phyloP scores from a whole-genome alignment of 345 rosid species.

The Psidium friedrichsthalianum region DNA sequence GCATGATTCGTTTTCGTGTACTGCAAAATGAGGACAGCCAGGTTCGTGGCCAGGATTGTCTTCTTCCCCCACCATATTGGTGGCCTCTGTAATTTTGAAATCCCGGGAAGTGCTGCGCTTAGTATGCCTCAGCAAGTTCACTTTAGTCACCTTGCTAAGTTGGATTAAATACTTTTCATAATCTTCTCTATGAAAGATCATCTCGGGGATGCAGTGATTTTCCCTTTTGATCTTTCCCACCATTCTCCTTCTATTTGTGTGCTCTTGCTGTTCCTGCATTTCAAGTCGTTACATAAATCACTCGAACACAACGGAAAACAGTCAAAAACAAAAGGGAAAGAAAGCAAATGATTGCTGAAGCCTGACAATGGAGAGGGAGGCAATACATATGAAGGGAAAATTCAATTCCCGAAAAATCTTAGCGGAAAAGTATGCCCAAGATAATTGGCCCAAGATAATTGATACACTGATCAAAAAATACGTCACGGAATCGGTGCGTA shows the following conservation, averaged over 20 bases:
- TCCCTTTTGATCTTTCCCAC: conserved; percentile 76
- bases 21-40: neutral
- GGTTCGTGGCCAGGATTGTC: neutral
- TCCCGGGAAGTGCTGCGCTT: conserved; percentile 82
- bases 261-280: conserved; percentile 58
- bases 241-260: conserved; percentile 34
- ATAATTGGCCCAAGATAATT: too few relatives aligned
- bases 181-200: conserved; percentile 78
- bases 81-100: conserved; percentile 50
- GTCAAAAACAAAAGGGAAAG: neutral
- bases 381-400: too few relatives aligned
- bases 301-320: neutral
- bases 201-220: conserved; percentile 76
- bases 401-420: too few relatives aligned
- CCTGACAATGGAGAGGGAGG: neutral
- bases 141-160: conserved; percentile 61
- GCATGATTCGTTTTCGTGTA: neutral
- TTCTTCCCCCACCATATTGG: neutral
- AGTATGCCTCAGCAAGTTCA: conserved; percentile 66
- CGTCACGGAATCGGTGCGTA: too few relatives aligned
- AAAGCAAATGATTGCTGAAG: neutral
- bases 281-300: neutral
- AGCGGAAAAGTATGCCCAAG: too few relatives aligned
- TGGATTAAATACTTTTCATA: conserved; percentile 67
- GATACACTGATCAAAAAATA: too few relatives aligned